These are phyloP conservation scores for Lactifluus pinguis DNA, from an alignment of 768 basidiomycete genomes.

Conservation along the genomic window DNA sequence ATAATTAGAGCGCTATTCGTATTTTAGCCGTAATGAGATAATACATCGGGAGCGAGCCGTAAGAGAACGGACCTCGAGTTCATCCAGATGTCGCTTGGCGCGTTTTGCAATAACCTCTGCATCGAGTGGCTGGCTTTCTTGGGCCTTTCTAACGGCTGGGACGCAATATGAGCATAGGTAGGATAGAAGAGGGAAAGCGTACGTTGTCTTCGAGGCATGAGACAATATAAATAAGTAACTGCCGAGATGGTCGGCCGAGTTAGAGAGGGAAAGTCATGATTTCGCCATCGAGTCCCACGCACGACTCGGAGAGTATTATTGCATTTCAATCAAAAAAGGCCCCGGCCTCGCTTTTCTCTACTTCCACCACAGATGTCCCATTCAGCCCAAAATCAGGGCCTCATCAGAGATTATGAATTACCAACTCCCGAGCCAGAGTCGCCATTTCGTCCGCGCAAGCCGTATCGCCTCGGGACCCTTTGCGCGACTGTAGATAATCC, in stretches of 20 bases:
- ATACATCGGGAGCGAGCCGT: slow-evolving; percentile 8
- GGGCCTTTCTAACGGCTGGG: slow-evolving; percentile 41
- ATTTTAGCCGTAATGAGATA: slow-evolving; percentile 9
- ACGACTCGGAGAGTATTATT: too few relatives aligned
- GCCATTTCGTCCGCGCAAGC: slow-evolving; percentile 55
- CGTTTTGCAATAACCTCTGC: slow-evolving; percentile 68
- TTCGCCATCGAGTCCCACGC: slow-evolving; percentile 20
- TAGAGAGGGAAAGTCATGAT: background rate
- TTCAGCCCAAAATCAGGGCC: background rate
- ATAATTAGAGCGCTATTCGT: slow-evolving; percentile 64
- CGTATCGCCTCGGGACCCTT: slow-evolving; percentile 83
- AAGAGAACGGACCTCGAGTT: slow-evolving; percentile 56
- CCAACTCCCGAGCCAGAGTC: slow-evolving; percentile 81
- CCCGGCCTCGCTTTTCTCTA: too few relatives aligned
- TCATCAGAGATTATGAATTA: slow-evolving; percentile 36
- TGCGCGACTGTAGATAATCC: slow-evolving; percentile 92
- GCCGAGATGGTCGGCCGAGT: slow-evolving; percentile 8
- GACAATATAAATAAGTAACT: background rate
- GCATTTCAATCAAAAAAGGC: too few relatives aligned
- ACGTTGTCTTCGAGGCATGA: slow-evolving; percentile 16
- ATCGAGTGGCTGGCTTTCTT: slow-evolving; percentile 37
- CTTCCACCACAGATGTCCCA: slow-evolving; percentile 2
- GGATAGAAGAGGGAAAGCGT: background rate
- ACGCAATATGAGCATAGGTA: background rate
- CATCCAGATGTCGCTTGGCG: slow-evolving; percentile 68